A percentile compares a stretch with the other conserved stretches of the same genome.
phyloP scores from a whole-genome alignment of 352 stramenopile species.

The Pythium folliculosum region DNA sequence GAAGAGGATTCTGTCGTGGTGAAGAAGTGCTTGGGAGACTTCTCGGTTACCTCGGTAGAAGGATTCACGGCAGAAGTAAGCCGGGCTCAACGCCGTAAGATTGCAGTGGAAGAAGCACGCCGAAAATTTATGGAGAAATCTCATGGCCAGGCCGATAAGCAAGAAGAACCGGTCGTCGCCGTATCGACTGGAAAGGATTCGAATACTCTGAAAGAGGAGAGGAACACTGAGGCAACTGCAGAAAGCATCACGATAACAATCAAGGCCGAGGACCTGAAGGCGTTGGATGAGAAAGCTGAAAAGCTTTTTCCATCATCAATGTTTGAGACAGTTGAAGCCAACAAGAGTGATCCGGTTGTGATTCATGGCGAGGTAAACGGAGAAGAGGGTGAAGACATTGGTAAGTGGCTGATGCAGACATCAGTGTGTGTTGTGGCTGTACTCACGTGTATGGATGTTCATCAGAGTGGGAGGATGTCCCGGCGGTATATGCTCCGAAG shows the following conservation, averaged over 20 bases:
- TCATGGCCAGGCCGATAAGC: constrained; percentile 34
- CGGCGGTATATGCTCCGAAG: background rate
- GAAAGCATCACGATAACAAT: constrained; percentile 43
- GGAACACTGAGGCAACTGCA: background rate
- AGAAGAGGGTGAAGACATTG: constrained; percentile 46
- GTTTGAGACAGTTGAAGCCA: constrained; percentile 14
- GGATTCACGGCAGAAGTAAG: constrained; percentile 34
- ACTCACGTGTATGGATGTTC: background rate
- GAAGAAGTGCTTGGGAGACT: constrained; percentile 37
- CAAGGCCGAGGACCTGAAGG: constrained; percentile 44
- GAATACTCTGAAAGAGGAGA: background rate
- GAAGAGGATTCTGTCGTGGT: constrained; percentile 22
- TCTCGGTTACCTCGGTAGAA: constrained; percentile 31
- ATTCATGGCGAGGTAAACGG: constrained; percentile 1
- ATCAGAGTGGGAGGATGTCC: constrained; percentile 25
- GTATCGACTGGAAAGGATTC: constrained; percentile 34
- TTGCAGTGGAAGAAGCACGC: constrained; percentile 33
- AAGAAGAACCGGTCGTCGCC: constrained; percentile 50
- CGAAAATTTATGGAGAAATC: constrained; percentile 29
- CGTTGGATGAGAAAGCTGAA: constrained; percentile 25
- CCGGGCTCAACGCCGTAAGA: constrained; percentile 29
- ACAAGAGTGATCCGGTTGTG: background rate
- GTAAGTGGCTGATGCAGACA: constrained; percentile 25
- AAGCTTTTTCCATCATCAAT: constrained; percentile 42
- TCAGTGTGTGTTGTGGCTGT: background rate